Evolutionary conservation across 768 basidiomycete species (phyloP), one percentile per base, ranked within the genome.

Genomic region (Hydnum rufescens): DNA sequence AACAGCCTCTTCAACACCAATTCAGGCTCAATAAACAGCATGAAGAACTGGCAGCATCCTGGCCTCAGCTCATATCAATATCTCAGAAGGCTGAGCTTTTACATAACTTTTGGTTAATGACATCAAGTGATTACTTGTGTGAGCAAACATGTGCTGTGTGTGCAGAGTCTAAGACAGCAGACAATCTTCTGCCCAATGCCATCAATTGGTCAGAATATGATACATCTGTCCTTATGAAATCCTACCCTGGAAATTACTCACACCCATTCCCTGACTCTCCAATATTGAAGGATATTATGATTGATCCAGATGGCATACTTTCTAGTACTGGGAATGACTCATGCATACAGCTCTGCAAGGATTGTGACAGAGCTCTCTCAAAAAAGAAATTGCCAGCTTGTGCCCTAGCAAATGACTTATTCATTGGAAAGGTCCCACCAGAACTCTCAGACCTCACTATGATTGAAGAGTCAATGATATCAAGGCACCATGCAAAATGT

Each of bases 201-300:
- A 39, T 39, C 13, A 19, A 39, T 8, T 39, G 8, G 36, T 8
- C 13, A 8, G 36, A 19, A 39, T 39, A 39, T 39, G 36, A 39
- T 39, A 39, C 22, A 13, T 39, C 36, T 39, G 13, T 22, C 36
- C 36, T 39, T 39, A 13, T 13, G 22, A 1, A 22, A 13, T 13
- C 13, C 13, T 39, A 39, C 22, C 36, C 36, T 13, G 13, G 13
- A 13, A 39, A 13, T 39, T 13, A 13, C 22, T 22, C 36, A 13
- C 36, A 39, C 36, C 36, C 36, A 13, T 39, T 39, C 36, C 36
- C 36, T 39, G 13, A 13, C 22, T 1, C 13, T 1, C 1, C 36
- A 13, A 22, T 22, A 13, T 25, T 47, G 16, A 23, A 70, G 72
- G 31, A 43, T n/a, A 32, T 51, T 13, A 13, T 51, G 49, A 8